Evolutionary conservation across 495 filamentous ascomycete genomes (phyloP).

Genomic region (Friedmanniomyces endolithicus): DNA sequence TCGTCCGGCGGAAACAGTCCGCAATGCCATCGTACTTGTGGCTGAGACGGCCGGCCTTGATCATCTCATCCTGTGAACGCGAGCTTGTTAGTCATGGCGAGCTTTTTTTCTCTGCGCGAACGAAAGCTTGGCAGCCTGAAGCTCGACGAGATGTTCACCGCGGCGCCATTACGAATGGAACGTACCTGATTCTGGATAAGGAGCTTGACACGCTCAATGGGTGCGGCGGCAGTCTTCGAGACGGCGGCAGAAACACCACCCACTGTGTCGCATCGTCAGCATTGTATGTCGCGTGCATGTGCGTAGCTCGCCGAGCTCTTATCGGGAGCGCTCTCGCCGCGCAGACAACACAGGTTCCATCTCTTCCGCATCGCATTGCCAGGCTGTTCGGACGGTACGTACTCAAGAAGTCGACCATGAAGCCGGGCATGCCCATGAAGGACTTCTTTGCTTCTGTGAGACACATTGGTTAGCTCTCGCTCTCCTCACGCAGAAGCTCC

Average conservation of each 20-base stretch:
- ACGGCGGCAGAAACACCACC: slow-evolving; percentile 99
- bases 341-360: slow-evolving; percentile 4
- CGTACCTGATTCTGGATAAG: slow-evolving; percentile 99
- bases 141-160: slow-evolving; percentile 1
- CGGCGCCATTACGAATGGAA: slow-evolving; percentile 1
- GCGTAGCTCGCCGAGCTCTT: slow-evolving; percentile 13
- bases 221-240: slow-evolving; percentile 99
- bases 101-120: neutral
- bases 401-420: slow-evolving; percentile 96
- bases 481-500: neutral
- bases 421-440: slow-evolving; percentile 74
- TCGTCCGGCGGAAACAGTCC: slow-evolving; percentile 91
- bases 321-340: slow-evolving; percentile 5
- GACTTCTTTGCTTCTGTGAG: neutral
- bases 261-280: slow-evolving; percentile 46
- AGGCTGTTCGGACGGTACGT: slow-evolving; percentile 39
- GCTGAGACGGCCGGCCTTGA: slow-evolving; percentile 96
- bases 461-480: neutral
- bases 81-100: neutral
- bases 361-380: neutral
- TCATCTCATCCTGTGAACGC: slow-evolving; percentile 84
- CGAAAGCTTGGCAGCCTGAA: neutral
- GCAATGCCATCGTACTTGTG: slow-evolving; percentile 86
- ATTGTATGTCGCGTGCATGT: slow-evolving; percentile 1
- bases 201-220: slow-evolving; percentile 99